These are phyloP conservation scores for Sesbania bispinosa DNA, from an alignment of 306 rosid species.

Conservation along the genomic window DNA sequence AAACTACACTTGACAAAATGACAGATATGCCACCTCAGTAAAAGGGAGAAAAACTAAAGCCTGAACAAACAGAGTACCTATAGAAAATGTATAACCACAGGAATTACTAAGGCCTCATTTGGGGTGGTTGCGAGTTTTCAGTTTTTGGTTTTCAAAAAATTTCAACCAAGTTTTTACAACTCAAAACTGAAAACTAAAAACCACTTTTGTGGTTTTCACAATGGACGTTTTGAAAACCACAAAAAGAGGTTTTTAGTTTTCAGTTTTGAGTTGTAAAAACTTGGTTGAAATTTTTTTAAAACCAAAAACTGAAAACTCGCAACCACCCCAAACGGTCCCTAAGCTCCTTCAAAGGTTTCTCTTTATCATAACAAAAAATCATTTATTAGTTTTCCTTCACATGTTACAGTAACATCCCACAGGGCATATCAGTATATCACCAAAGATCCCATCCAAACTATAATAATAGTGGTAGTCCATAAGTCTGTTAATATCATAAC, in stretches of 20 bases:
- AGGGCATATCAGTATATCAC: not conserved
- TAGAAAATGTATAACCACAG: not conserved
- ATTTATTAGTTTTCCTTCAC: too few species aligned
- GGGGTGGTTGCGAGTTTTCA: too few species aligned
- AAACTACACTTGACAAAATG: not conserved
- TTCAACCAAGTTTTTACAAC: too few species aligned
- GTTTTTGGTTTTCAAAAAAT: too few species aligned
- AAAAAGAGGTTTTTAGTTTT: too few species aligned
- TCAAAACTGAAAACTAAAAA: too few species aligned
- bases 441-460: slow-evolving; percentile 1
- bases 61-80: not conserved
- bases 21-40: not conserved
- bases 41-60: not conserved
- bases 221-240: too few species aligned
- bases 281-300: too few species aligned
- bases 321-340: not conserved
- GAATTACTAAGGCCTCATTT: too few species aligned
- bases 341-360: not conserved
- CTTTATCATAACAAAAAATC: not conserved
- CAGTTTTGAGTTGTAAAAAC: too few species aligned
- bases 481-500: not conserved
- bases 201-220: too few species aligned
- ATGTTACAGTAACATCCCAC: not conserved
- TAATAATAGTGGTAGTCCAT: not conserved
- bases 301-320: too few species aligned